Conservation (phyloP, 805 yeast genomes). For the Hanseniaspora occidentalis region DNA sequence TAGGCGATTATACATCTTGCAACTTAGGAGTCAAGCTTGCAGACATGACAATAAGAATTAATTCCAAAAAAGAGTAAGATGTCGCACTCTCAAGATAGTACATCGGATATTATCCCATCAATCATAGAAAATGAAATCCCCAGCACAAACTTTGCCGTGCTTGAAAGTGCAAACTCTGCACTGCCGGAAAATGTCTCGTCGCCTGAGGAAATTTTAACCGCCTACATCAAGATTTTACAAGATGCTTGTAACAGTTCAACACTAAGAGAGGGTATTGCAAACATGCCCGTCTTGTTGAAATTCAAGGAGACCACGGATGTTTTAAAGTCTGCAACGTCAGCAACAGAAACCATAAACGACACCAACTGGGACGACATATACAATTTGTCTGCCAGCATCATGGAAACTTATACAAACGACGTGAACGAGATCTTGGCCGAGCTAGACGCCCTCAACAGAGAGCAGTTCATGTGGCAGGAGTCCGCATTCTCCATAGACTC, state of each 20-base stretch:
- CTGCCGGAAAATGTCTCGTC: no score
- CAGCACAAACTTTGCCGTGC: no score
- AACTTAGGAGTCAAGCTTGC: no score
- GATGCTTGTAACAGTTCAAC: background rate
- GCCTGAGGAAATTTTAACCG: no score
- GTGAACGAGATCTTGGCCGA: constrained; percentile 15
- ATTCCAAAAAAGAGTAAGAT: no score
- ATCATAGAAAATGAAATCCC: no score
- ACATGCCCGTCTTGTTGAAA: background rate
- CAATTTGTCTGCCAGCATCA: constrained; percentile 18
- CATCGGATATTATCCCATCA: no score
- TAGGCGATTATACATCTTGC: no score
- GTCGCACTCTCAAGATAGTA: no score
- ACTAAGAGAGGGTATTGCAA: background rate
- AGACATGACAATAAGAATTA: no score
- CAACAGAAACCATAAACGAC: background rate
- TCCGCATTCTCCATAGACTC: constrained; percentile 22
- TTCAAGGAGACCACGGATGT: background rate
- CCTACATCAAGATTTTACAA: background rate
- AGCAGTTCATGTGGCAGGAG: constrained; percentile 23
- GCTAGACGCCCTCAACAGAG: constrained; percentile 16
- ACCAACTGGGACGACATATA: constrained; percentile 22
- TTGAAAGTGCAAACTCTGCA: no score
- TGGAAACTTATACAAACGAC: constrained; percentile 19
- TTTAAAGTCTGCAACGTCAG: background rate